phyloP scores from a whole-genome alignment of 2,329 filamentous ascomycete species.

The Allantophomopsis cytisporea region DNA sequence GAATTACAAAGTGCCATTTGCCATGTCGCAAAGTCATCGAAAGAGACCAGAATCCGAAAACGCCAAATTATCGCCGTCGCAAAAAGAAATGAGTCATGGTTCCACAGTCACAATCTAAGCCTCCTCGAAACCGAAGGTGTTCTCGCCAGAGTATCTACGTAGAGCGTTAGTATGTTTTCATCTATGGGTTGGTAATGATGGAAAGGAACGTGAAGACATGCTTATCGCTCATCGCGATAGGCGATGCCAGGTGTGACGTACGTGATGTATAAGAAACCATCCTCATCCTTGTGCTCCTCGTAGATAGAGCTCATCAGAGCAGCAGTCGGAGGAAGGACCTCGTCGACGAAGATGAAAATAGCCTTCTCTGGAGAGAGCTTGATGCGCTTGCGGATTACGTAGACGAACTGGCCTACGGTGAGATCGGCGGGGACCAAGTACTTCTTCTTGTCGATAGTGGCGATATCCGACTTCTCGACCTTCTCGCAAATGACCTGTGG shows the following conservation, averaged over 20 bases:
- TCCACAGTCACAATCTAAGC: no score
- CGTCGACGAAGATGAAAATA: slow-evolving; percentile 99
- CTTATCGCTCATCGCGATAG: no score
- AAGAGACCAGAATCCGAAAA: no score
- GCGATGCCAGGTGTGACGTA: slow-evolving; percentile 26
- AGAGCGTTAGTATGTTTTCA: not conserved
- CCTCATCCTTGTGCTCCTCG: slow-evolving; percentile 43
- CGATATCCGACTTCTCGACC: slow-evolving; percentile 98
- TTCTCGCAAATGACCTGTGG: slow-evolving; percentile 95
- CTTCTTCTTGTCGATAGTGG: slow-evolving; percentile 99
- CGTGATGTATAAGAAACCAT: slow-evolving; percentile 93
- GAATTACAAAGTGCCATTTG: no score
- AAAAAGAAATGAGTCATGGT: no score
- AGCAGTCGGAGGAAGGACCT: slow-evolving; percentile 90
- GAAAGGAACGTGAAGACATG: no score
- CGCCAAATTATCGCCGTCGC: no score
- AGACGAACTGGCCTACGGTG: slow-evolving; percentile 98
- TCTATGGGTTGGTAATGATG: no score
- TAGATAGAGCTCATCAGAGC: slow-evolving; percentile 99
- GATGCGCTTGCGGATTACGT: slow-evolving; percentile 99
- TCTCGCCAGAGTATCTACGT: slow-evolving; percentile 83
- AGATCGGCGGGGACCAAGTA: slow-evolving; percentile 95
- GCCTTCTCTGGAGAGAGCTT: slow-evolving; percentile 99
- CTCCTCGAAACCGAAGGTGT: slow-evolving; percentile 68
- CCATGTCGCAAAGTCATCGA: no score